A percentile compares a stretch with the other conserved stretches of the same genome.
Conservation (phyloP, 2,329 filamentous ascomycete species). For the Cladosporium austrohemisphaericum region DNA sequence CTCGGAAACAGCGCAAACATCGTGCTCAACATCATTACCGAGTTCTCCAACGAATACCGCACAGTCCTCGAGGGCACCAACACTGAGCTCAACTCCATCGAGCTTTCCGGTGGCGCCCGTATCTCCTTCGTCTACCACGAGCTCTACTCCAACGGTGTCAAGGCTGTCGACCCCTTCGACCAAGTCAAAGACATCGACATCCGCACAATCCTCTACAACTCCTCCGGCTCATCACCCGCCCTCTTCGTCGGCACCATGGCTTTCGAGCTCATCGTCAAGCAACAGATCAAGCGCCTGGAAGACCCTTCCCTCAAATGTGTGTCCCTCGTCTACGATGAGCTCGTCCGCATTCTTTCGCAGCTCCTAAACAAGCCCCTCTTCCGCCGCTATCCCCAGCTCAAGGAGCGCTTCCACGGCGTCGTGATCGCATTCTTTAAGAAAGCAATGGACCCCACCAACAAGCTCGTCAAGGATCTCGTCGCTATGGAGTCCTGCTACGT, state of each 20-base stretch:
- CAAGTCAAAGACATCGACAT: slow-evolving; percentile 97
- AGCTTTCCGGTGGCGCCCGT: slow-evolving; percentile 92
- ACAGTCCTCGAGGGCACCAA: slow-evolving; percentile 96
- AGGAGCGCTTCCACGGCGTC: slow-evolving; percentile 93
- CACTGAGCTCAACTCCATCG: slow-evolving; percentile 87
- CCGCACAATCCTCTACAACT: slow-evolving; percentile 95
- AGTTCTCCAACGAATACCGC: slow-evolving; percentile 96
- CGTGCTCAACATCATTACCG: slow-evolving; percentile 96
- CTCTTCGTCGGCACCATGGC: slow-evolving; percentile 96
- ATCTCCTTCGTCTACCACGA: slow-evolving; percentile 99
- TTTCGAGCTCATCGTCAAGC: slow-evolving; percentile 98
- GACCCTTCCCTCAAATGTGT: slow-evolving; percentile 97
- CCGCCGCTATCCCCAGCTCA: slow-evolving; percentile 85
- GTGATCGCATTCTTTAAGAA: slow-evolving; percentile 97
- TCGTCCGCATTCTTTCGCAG: slow-evolving; percentile 91
- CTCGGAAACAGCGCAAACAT: slow-evolving; percentile 96
- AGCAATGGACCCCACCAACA: slow-evolving; percentile 96
- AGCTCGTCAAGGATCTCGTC: slow-evolving; percentile 88
- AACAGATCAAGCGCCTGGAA: slow-evolving; percentile 94
- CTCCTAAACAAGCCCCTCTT: slow-evolving; percentile 85
- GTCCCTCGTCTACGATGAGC: slow-evolving; percentile 92
- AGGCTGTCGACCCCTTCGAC: slow-evolving; percentile 96
- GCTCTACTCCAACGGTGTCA: slow-evolving; percentile 93
- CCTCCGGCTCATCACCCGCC: slow-evolving; percentile 93
- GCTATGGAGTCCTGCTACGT: slow-evolving; percentile 96